A percentile compares a stretch with the other conserved stretches of the same genome.
These are phyloP conservation scores for Nakaseomyces delphensis DNA, from an alignment of 1,139 yeast species.

Conservation along the genomic window DNA sequence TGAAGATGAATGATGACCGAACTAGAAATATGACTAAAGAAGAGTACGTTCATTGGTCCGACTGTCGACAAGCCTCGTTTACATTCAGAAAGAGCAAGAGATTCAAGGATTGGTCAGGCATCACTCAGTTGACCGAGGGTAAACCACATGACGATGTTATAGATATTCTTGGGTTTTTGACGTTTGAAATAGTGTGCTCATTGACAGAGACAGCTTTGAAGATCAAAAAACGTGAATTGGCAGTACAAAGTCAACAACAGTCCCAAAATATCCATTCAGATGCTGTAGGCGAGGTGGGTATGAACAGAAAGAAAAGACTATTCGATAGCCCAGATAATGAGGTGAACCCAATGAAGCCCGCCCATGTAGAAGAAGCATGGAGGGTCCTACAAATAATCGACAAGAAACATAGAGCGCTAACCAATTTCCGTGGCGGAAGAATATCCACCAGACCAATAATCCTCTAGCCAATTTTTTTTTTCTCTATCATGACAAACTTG, in stretches of 20 bases:
- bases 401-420: slow-evolving; percentile 53
- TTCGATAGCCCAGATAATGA: slow-evolving; percentile 90
- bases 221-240: slow-evolving; percentile 64
- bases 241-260: slow-evolving; percentile 31
- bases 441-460: slow-evolving; percentile 31
- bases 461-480: no score
- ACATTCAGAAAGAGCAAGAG: slow-evolving; percentile 89
- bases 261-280: slow-evolving; percentile 19
- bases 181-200: slow-evolving; percentile 94
- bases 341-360: slow-evolving; percentile 71
- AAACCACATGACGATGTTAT: slow-evolving; percentile 94
- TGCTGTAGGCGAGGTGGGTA: slow-evolving; percentile 22
- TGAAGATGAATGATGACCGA: slow-evolving; percentile 89
- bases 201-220: slow-evolving; percentile 85
- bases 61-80: slow-evolving; percentile 94
- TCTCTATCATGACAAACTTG: no score
- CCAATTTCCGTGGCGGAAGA: slow-evolving; percentile 71
- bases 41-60: slow-evolving; percentile 98
- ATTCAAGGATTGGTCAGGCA: slow-evolving; percentile 94
- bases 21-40: slow-evolving; percentile 91
- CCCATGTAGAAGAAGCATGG: slow-evolving; percentile 90
- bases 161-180: slow-evolving; percentile 87
- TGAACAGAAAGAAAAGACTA: slow-evolving; percentile 49
- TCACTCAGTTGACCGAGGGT: slow-evolving; percentile 73
- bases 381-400: slow-evolving; percentile 61